Percentiles rank a stretch among this genome's conserved stretches.
phyloP scores from a whole-genome alignment of 306 rosid genomes.

The Pueraria montana region DNA sequence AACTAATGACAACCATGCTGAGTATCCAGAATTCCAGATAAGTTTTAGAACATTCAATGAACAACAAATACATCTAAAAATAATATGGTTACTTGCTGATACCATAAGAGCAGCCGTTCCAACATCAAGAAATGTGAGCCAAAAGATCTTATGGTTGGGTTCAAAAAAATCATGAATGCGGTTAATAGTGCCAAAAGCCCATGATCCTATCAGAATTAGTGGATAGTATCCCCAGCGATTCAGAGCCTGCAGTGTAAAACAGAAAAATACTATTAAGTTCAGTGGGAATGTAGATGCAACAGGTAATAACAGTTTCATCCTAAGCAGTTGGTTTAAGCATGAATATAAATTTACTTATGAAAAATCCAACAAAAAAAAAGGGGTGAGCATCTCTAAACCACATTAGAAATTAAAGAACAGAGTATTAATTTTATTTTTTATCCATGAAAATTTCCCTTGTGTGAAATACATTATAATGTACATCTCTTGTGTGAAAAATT shows the following conservation, averaged over 20 bases:
- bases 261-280: constrained; percentile 17
- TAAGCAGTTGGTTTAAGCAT: constrained; percentile 30
- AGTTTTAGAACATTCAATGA: constrained; percentile 28
- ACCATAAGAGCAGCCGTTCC: constrained; percentile 96
- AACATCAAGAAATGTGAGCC: constrained; percentile 96
- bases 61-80: constrained; percentile 36
- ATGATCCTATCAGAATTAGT: constrained; percentile 92
- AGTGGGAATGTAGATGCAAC: constrained; percentile 34
- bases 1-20: background rate
- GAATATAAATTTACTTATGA: constrained; percentile 15
- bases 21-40: background rate
- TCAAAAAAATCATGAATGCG: constrained; percentile 93
- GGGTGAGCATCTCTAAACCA: constrained; percentile 20
- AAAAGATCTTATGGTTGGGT: constrained; percentile 87
- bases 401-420: constrained; percentile 19
- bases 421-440: background rate
- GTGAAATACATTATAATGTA: constrained; percentile 17
- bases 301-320: constrained; percentile 24
- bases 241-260: constrained; percentile 70
- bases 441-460: background rate
- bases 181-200: constrained; percentile 94
- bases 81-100: constrained; percentile 46
- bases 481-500: background rate
- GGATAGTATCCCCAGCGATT: constrained; percentile 99
- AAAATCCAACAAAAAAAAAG: constrained; percentile 2